phyloP scores from a whole-genome alignment of 768 basidiomycete genomes.

The Amanita rimosa region DNA sequence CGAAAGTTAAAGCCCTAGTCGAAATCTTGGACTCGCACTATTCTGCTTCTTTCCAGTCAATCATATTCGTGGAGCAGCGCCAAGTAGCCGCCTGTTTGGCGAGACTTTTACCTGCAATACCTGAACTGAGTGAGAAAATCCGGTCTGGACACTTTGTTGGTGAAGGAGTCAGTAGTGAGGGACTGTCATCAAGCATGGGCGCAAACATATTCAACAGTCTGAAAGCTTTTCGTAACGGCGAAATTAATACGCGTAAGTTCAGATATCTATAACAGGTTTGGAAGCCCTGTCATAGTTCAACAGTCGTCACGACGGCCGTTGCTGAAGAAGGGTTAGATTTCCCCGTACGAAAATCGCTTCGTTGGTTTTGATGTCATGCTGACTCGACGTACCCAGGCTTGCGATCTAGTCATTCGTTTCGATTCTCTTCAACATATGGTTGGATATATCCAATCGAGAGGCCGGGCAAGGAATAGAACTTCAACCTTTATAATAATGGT shows the following conservation, averaged over 20 bases:
- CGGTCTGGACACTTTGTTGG: constrained; percentile 61
- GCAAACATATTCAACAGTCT: constrained; percentile 50
- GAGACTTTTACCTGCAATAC: constrained; percentile 47
- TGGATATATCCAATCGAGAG: constrained; percentile 83
- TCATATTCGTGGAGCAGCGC: constrained; percentile 82
- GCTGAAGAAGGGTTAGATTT: constrained; percentile 93
- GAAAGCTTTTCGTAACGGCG: constrained; percentile 48
- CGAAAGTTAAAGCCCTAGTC: constrained; percentile 56
- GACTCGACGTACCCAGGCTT: constrained; percentile 28
- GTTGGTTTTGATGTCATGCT: constrained; percentile 1
- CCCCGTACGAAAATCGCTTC: constrained; percentile 33
- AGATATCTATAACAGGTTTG: background rate
- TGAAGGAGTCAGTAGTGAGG: constrained; percentile 40
- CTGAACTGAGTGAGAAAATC: constrained; percentile 45
- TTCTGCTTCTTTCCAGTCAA: constrained; percentile 57
- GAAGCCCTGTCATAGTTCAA: constrained; percentile 4
- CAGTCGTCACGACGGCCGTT: constrained; percentile 76
- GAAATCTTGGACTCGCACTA: constrained; percentile 47
- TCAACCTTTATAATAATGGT: constrained; percentile 82
- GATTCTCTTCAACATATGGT: constrained; percentile 76
- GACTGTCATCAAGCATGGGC: constrained; percentile 25
- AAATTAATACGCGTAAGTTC: constrained; percentile 56
- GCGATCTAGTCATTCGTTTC: constrained; percentile 80
- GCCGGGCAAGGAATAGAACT: constrained; percentile 65
- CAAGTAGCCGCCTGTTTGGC: constrained; percentile 67